Evolutionary conservation across 148 eudicot genomes (phyloP), one percentile per base, ranked within the genome.

Genomic region (Oxyria digyna): DNA sequence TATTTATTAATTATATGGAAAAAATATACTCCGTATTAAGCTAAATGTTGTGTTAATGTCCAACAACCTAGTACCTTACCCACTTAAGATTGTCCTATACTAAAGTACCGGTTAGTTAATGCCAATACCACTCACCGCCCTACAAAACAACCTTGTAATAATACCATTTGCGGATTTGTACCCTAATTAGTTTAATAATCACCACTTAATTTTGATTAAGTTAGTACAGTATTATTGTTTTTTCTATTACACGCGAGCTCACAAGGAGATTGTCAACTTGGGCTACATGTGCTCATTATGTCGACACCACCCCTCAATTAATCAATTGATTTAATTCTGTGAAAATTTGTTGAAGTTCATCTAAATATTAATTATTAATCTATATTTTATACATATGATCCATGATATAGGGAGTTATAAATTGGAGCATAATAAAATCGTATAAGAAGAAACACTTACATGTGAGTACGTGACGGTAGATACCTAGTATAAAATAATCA

Each of bases 31-130:
- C n/a, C 6, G 38, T 17, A 46, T 18, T 46, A 46, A 46, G 20
- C 52, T n/a, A 18, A 46, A 4, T 6, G 52, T 46, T 4, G 8
- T 46, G 23, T 21, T n/a, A n/a, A 46, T 46, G 52, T n/a, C 21
- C 52, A 20, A 46, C 52, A 46, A 46, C 52, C 52, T 46, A 46
- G 52, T 46, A 46, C 52, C 52, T 46, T 18, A 46, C 52, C 52
- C 52, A 46, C 52, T n/a, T 17, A 23, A n/a, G 52, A 46, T n/a
- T 46, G 52, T 46, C 52, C 21, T 46, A 10, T 4, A 18, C 23
- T n/a, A 23, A 18, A 17, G 4, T 45, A 4, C 15, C 23, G 1
- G 38, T 35, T 35, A n/a, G n/a, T 33, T 43, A 43, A 43, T 2
- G 52, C 52, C 52, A 46, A 46, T 46, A 46, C 52, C 52, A n/a